phyloP scores from a whole-genome alignment of 1,284 basidiomycete genomes.

The Mrakiaceae sp. region DNA sequence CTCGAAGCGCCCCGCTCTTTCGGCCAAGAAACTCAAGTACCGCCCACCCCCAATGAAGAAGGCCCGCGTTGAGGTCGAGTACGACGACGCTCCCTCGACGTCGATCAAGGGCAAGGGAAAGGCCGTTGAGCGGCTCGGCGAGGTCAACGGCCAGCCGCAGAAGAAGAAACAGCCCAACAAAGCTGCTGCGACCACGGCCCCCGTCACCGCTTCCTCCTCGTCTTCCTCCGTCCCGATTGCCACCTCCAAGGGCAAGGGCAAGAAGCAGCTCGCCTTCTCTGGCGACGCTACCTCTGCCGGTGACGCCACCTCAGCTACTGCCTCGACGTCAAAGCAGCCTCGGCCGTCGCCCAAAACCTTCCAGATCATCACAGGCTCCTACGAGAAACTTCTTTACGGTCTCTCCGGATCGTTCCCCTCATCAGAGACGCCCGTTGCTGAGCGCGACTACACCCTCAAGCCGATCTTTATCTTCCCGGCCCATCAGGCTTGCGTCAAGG shows the following conservation, averaged over 20 bases:
- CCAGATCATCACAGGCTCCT: constrained; percentile 79
- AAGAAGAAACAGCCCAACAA: no score
- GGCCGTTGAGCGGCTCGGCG: background rate
- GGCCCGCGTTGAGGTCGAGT: constrained; percentile 16
- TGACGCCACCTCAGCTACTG: background rate
- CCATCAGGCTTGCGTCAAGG: constrained; percentile 83
- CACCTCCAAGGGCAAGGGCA: constrained; percentile 23
- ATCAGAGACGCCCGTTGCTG: constrained; percentile 26
- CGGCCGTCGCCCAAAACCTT: constrained; percentile 43
- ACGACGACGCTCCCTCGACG: constrained; percentile 4
- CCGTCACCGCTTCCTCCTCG: constrained; percentile 3
- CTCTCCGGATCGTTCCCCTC: constrained; percentile 52
- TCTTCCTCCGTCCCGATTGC: constrained; percentile 29
- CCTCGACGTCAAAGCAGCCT: constrained; percentile 8
- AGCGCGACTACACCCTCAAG: constrained; percentile 39
- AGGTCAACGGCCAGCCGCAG: no score
- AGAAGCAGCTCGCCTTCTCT: constrained; percentile 10
- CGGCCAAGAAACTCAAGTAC: constrained; percentile 9
- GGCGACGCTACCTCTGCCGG: background rate
- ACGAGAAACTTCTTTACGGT: constrained; percentile 92
- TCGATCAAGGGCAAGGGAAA: constrained; percentile 1
- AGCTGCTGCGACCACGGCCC: background rate
- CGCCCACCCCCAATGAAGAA: constrained; percentile 19
- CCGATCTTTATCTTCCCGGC: constrained; percentile 95
- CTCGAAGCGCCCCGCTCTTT: background rate